phyloP scores from a whole-genome alignment of 2,329 filamentous ascomycete species.

The Colletotrichum orbiculare region DNA sequence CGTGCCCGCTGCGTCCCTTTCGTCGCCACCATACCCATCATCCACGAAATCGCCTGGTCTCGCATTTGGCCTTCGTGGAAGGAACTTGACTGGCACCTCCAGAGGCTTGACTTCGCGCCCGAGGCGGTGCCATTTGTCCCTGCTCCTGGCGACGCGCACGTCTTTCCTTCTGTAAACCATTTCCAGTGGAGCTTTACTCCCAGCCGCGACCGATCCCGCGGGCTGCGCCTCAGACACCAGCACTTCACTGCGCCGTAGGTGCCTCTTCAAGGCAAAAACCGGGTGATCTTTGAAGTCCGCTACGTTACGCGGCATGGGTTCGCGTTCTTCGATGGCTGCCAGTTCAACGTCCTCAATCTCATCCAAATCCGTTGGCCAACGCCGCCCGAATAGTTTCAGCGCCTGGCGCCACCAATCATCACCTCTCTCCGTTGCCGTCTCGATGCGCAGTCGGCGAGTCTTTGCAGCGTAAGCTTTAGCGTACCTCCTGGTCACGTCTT shows the following conservation, averaged over 20 bases:
- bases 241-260: conserved; percentile 86
- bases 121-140: conserved; percentile 90
- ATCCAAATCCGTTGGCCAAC: conserved; percentile 71
- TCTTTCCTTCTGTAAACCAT: conserved; percentile 85
- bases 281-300: conserved; percentile 91
- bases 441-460: conserved; percentile 83
- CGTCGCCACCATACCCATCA: conserved; percentile 57
- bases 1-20: conserved; percentile 59
- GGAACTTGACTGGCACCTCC: conserved; percentile 85
- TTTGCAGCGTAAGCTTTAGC: conserved; percentile 91
- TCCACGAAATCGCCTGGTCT: conserved; percentile 41
- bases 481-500: conserved; percentile 90
- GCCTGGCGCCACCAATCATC: conserved; percentile 65
- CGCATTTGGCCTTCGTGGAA: conserved; percentile 60
- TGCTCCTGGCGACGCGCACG: conserved; percentile 80
- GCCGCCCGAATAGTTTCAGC: conserved; percentile 59
- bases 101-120: conserved; percentile 82
- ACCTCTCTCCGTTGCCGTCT: conserved; percentile 63
- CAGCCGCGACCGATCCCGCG: conserved; percentile 81
- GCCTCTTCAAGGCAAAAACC: conserved; percentile 83
- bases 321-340: conserved; percentile 74
- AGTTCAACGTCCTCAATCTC: conserved; percentile 87
- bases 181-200: conserved; percentile 73
- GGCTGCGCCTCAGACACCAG: conserved; percentile 75
- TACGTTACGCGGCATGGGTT: conserved; percentile 88